Conservation (phyloP, 2,329 filamentous ascomycete species). For the Penicillium janthinellum region DNA sequence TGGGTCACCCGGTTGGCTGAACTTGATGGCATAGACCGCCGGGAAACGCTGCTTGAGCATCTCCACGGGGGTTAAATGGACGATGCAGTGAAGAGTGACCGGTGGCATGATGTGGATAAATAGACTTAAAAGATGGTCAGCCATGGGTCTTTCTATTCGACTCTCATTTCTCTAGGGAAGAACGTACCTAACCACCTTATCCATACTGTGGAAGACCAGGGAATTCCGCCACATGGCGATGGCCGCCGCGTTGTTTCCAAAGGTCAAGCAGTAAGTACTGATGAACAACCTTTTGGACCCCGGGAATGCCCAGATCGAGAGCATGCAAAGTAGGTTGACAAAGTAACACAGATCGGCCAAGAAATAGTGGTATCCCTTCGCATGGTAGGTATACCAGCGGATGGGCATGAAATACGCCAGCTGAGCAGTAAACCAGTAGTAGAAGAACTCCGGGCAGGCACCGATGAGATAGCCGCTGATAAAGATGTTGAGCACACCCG, state of each 20-base stretch:
- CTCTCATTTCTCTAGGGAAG: neutral
- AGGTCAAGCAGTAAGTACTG: conserved; percentile 86
- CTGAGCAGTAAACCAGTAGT: conserved; percentile 87
- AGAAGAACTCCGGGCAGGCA: conserved; percentile 80
- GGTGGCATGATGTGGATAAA: conserved; percentile 99
- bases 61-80: conserved; percentile 73
- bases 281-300: conserved; percentile 89
- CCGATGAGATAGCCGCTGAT: conserved; percentile 93
- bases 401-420: conserved; percentile 96
- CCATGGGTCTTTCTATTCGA: neutral
- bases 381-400: conserved; percentile 86
- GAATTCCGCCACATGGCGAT: conserved; percentile 99
- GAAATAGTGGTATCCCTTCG: conserved; percentile 94
- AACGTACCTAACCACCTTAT: conserved; percentile 83
- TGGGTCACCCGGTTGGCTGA: conserved; percentile 66
- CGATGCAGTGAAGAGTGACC: conserved; percentile 86
- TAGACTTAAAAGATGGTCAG: conserved; percentile 57
- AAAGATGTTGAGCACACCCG: conserved; percentile 95
- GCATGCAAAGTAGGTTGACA: conserved; percentile 81
- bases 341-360: conserved; percentile 97
- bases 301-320: conserved; percentile 89
- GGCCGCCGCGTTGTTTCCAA: conserved; percentile 94
- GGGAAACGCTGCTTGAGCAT: conserved; percentile 73
- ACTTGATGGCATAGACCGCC: conserved; percentile 80
- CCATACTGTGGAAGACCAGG: conserved; percentile 95